Conservation (phyloP, 768 basidiomycete genomes). For the Kwoniella botswanensis region DNA sequence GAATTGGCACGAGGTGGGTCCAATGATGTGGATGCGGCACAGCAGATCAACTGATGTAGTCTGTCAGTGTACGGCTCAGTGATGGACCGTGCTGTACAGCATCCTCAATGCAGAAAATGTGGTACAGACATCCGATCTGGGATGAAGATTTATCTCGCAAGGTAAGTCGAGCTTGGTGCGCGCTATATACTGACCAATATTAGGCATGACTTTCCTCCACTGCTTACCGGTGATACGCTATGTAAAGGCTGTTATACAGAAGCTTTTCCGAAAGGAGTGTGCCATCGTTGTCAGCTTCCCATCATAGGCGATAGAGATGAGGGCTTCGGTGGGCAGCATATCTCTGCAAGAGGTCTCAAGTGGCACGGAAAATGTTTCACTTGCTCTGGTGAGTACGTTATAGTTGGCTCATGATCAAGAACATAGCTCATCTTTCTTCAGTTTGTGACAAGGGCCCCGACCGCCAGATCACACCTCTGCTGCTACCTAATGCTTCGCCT, state of each 20-base stretch:
- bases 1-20: conserved; percentile 28
- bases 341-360: conserved; percentile 13
- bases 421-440: not conserved
- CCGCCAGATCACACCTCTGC: not conserved
- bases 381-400: conserved; percentile 17
- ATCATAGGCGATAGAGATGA: conserved; percentile 28
- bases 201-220: conserved; percentile 4
- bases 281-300: conserved; percentile 12
- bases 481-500: conserved; percentile 4
- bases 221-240: conserved; percentile 13
- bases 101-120: conserved; percentile 23
- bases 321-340: conserved; percentile 20
- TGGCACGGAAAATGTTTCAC: conserved; percentile 28
- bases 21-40: not conserved
- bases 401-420: no score
- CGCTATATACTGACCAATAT: not conserved
- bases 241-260: conserved; percentile 23
- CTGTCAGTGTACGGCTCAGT: conserved; percentile 26
- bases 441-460: conserved; percentile 9
- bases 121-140: conserved; percentile 20
- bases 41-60: not conserved
- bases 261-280: conserved; percentile 13
- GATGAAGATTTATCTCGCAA: conserved; percentile 26
- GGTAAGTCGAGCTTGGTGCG: conserved; percentile 7
- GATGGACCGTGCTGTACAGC: conserved; percentile 13